phyloP scores from a whole-genome alignment of 108 stramenopile genomes.

The Epithemia pelagica region DNA sequence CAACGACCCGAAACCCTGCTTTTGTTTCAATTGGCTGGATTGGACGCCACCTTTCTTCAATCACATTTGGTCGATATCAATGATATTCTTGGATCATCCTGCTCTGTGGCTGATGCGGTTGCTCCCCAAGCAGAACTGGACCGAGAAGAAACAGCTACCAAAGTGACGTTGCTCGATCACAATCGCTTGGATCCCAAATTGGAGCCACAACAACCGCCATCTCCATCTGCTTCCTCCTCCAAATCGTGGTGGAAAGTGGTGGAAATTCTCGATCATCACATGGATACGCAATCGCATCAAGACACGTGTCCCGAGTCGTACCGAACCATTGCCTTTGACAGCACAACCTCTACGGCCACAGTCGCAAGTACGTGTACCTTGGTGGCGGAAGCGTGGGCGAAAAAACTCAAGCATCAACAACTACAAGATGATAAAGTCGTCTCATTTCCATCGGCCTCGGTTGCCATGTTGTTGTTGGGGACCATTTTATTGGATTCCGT shows the following conservation, averaged over 20 bases:
- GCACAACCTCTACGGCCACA: conserved; percentile 21
- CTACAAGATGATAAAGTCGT: conserved; percentile 2
- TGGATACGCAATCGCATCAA: conserved; percentile 45
- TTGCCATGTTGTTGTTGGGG: conserved; percentile 59
- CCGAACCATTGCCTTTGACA: conserved; percentile 57
- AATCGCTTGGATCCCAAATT: conserved; percentile 26
- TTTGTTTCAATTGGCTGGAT: conserved; percentile 43
- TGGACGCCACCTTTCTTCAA: conserved; percentile 4
- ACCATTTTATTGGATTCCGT: conserved; percentile 77
- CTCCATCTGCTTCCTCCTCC: not conserved
- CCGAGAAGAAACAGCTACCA: too few relatives aligned
- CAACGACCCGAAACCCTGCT: conserved; percentile 59
- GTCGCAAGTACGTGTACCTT: conserved; percentile 62
- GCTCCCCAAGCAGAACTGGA: not conserved
- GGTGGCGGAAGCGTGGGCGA: conserved; percentile 33
- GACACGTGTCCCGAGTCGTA: conserved; percentile 31
- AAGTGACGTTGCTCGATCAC: conserved; percentile 70
- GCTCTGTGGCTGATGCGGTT: not conserved
- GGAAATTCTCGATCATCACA: conserved; percentile 79
- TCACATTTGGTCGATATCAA: conserved; percentile 16
- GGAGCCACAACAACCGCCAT: too few relatives aligned
- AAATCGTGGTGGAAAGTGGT: conserved; percentile 28
- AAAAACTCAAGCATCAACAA: not conserved
- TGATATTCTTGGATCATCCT: not conserved
- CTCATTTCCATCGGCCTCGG: not conserved